These are phyloP conservation scores for Penicillium sp. DNA, from an alignment of 2,329 filamentous ascomycete species.

Conservation along the genomic window DNA sequence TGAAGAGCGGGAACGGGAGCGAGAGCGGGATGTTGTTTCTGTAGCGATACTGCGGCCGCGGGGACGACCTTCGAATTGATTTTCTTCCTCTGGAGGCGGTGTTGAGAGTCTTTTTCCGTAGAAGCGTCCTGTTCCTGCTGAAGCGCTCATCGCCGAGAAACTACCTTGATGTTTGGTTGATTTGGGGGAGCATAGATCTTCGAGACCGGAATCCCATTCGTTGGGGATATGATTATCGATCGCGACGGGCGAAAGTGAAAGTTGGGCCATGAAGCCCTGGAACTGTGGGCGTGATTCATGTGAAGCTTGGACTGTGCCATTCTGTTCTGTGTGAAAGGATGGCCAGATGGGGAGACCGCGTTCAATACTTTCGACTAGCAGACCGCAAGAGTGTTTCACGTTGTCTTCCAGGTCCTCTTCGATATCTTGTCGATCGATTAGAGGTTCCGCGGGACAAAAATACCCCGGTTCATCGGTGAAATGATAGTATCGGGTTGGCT, in stretches of 20 bases:
- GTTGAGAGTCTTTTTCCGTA: constrained; percentile 13
- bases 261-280: constrained; percentile 2
- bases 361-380: constrained; percentile 33
- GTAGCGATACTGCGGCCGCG: constrained; percentile 12
- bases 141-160: constrained; percentile 1
- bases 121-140: constrained; percentile 10
- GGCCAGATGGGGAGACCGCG: constrained; percentile 22
- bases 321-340: neutral
- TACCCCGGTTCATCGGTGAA: constrained; percentile 37
- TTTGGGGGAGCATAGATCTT: neutral
- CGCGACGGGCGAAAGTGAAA: constrained; percentile 7
- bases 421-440: constrained; percentile 37
- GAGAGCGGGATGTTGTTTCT: constrained; percentile 6
- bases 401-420: constrained; percentile 34
- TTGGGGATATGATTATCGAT: constrained; percentile 1
- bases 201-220: constrained; percentile 16
- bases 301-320: neutral
- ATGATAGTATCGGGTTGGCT: constrained; percentile 29
- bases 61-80: neutral
- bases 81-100: constrained; percentile 7
- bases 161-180: neutral
- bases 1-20: constrained; percentile 9
- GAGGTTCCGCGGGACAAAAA: constrained; percentile 31
- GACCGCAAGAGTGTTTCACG: constrained; percentile 36
- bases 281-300: neutral